Evolutionary conservation across 371 early-diverging fungal genomes (phyloP).

Genomic region (Circinella umbellata): DNA sequence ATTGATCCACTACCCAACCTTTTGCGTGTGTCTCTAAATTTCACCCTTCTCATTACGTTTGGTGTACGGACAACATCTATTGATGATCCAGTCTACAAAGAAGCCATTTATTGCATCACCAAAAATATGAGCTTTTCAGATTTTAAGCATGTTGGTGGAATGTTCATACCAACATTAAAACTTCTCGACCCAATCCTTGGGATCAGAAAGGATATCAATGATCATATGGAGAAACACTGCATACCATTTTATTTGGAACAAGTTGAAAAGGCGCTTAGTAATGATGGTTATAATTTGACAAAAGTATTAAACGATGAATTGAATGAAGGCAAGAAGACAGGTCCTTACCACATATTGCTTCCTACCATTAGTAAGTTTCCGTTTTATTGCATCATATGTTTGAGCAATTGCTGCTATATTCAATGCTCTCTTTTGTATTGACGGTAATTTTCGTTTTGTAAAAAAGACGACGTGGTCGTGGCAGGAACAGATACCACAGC

Average conservation of each 20-base stretch:
- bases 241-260: not conserved
- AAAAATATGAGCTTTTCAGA: not conserved
- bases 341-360: not conserved
- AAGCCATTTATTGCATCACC: not conserved
- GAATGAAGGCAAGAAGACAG: conserved; percentile 1
- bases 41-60: not conserved
- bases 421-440: too few species aligned
- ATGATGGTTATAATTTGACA: not conserved
- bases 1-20: conserved; percentile 1
- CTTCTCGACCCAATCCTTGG: not conserved
- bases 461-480: conserved; percentile 10
- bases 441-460: too few species aligned
- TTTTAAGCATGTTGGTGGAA: not conserved
- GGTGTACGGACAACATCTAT: not conserved
- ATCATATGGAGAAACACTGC: not conserved
- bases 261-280: not conserved
- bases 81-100: conserved; percentile 4
- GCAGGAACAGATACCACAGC: conserved; percentile 21
- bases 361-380: not conserved
- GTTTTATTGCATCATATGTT: not conserved
- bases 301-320: not conserved
- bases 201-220: not conserved
- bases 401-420: not conserved
- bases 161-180: not conserved
- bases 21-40: conserved; percentile 1